Evolutionary conservation across 768 basidiomycete genomes (phyloP).

Genomic region (Leucosporidium yakuticum): DNA sequence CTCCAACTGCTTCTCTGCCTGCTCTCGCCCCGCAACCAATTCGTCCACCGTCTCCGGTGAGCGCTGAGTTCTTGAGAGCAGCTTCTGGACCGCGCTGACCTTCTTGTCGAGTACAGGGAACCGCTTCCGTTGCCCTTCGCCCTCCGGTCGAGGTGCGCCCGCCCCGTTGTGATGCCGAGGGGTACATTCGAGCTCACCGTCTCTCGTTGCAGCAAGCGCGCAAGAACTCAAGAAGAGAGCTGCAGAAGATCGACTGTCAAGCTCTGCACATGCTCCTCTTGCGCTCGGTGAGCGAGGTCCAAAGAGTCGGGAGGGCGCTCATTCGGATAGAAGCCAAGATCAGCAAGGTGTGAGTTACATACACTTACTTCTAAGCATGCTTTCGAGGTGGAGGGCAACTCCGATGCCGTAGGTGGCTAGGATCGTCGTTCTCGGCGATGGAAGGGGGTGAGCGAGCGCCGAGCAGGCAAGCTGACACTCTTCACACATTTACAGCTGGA

Average conservation of each 20-base stretch:
- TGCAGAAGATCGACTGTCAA: slow-evolving; percentile 7
- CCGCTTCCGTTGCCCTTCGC: not conserved
- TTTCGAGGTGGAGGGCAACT: not conserved
- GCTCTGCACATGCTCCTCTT: not conserved
- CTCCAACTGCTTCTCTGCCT: too few species aligned
- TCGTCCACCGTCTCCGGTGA: slow-evolving; percentile 8
- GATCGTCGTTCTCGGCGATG: too few species aligned
- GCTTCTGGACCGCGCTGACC: not conserved
- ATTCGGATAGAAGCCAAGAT: not conserved
- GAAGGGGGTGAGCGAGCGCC: too few species aligned
- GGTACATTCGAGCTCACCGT: not conserved
- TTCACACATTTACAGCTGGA: not conserved
- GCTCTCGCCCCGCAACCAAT: not conserved
- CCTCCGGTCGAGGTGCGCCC: not conserved
- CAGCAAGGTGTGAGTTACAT: not conserved
- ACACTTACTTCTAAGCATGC: too few species aligned
- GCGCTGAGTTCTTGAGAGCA: not conserved
- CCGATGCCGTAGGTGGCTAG: too few species aligned
- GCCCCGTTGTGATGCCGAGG: not conserved
- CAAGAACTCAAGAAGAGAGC: not conserved
- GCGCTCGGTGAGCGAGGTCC: not conserved
- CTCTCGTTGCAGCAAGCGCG: not conserved
- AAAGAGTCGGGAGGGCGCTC: not conserved
- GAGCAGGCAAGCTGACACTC: not conserved
- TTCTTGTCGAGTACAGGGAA: not conserved